Conservation (phyloP, 306 rosid species). For the Dalbergia cultrata region DNA sequence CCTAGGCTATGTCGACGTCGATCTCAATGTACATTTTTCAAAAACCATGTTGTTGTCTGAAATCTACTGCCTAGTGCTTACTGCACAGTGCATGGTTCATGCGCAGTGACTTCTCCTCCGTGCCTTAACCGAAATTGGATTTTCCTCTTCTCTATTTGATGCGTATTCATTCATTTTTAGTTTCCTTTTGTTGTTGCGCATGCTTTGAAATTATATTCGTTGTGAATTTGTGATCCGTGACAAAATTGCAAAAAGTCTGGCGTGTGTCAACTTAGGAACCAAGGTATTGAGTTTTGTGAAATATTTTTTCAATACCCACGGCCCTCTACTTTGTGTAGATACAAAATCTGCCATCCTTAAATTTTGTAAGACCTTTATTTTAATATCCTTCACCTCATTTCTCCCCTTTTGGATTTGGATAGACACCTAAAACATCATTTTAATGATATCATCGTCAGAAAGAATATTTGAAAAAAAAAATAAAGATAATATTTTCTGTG, state of each 20-base stretch:
- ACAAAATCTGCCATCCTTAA: no score
- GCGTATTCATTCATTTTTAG: neutral
- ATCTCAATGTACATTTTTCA: conserved; percentile 7
- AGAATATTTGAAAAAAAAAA: neutral
- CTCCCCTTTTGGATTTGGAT: no score
- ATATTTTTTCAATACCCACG: no score
- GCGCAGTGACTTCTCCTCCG: neutral
- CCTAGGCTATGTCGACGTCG: neutral
- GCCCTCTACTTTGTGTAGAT: no score
- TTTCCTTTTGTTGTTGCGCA: neutral
- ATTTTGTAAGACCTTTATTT: no score
- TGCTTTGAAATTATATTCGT: neutral
- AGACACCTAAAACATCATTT: no score
- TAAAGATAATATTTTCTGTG: neutral
- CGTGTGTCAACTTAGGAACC: neutral
- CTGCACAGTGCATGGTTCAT: no score
- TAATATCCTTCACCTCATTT: no score
- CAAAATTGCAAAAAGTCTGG: neutral
- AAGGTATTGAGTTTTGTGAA: neutral
- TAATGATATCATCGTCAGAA: neutral
- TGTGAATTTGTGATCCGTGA: neutral
- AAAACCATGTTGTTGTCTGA: neutral
- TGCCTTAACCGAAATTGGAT: neutral
- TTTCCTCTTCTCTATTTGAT: neutral
- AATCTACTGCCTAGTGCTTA: neutral